A percentile compares a stretch with the other conserved stretches of the same genome.
Conservation (phyloP, 2,329 filamentous ascomycete species). For the Xylaria sp. region DNA sequence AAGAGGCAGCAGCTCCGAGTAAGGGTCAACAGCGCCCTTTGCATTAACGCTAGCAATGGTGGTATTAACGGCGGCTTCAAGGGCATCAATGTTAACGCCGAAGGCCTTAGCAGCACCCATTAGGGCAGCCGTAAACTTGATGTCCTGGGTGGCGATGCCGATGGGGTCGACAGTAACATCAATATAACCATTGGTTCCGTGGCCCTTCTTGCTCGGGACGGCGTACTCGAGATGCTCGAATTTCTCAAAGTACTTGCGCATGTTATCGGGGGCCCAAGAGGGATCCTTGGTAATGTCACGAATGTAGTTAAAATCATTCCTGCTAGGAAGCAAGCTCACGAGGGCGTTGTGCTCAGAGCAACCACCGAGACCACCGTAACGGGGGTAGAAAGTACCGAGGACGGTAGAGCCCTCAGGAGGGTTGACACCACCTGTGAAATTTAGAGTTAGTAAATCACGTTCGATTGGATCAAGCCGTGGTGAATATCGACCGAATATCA, state of each 20-base stretch:
- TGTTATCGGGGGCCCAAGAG: constrained; percentile 42
- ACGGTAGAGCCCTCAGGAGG: constrained; percentile 63
- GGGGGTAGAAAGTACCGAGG: constrained; percentile 69
- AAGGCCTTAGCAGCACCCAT: constrained; percentile 38
- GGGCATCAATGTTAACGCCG: constrained; percentile 53
- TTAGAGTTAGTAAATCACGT: constrained; percentile 15
- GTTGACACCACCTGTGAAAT: constrained; percentile 54
- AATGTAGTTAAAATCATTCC: constrained; percentile 58
- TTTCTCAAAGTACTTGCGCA: constrained; percentile 45
- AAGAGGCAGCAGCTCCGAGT: constrained; percentile 38
- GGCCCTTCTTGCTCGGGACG: constrained; percentile 53
- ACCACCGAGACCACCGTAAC: constrained; percentile 60
- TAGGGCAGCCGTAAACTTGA: constrained; percentile 39
- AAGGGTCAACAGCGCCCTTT: constrained; percentile 24
- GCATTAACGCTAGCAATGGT: constrained; percentile 29
- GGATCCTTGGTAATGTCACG: constrained; percentile 49
- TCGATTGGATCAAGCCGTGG: not conserved
- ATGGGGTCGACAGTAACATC: constrained; percentile 37
- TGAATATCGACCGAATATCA: not conserved
- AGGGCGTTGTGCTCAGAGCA: constrained; percentile 47
- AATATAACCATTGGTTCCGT: constrained; percentile 45
- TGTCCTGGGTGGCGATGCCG: constrained; percentile 38
- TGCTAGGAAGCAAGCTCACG: constrained; percentile 54
- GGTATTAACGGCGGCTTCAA: constrained; percentile 50
- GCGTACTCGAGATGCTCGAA: constrained; percentile 45